Conservation (phyloP, 257 asterid genomes). For the Gentiana dahurica region DNA sequence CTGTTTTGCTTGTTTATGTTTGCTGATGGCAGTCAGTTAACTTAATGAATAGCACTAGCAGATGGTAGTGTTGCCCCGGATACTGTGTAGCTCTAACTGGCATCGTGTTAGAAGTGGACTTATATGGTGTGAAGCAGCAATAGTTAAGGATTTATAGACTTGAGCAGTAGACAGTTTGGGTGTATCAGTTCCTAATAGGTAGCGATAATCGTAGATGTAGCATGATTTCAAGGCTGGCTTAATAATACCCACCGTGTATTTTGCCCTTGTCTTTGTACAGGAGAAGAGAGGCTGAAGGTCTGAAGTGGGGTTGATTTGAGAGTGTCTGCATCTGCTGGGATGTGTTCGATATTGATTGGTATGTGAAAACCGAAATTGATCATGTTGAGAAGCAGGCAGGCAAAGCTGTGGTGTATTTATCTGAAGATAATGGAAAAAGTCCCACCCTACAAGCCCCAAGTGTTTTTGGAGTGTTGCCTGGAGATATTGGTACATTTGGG, state of each 20-base stretch:
- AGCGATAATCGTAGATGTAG: slow-evolving; percentile 50
- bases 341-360: slow-evolving; percentile 26
- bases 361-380: slow-evolving; percentile 17
- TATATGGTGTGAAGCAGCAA: slow-evolving; percentile 17
- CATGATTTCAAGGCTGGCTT: slow-evolving; percentile 53
- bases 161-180: slow-evolving; percentile 26
- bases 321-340: slow-evolving; percentile 24
- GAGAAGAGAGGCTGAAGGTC: slow-evolving; percentile 42
- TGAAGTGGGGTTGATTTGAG: slow-evolving; percentile 25
- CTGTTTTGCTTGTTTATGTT: slow-evolving; percentile 21
- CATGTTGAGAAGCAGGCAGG: slow-evolving; percentile 11
- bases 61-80: slow-evolving; percentile 5
- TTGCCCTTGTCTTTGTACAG: slow-evolving; percentile 79
- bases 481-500: slow-evolving; percentile 1
- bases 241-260: slow-evolving; percentile 50
- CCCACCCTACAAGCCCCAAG: no score
- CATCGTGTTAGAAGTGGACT: slow-evolving; percentile 4
- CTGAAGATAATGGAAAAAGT: no score
- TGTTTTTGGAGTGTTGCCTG: slow-evolving; percentile 2
- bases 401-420: slow-evolving; percentile 14
- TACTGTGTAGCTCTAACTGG: neutral
- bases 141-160: slow-evolving; percentile 20
- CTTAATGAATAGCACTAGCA: slow-evolving; percentile 10
- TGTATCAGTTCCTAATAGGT: slow-evolving; percentile 38
- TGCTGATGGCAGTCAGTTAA: slow-evolving; percentile 13